A percentile compares a stretch with the other conserved stretches of the same genome.
Evolutionary conservation across 768 basidiomycete genomes (phyloP).

Genomic region (Dioszegia aurantiaca): DNA sequence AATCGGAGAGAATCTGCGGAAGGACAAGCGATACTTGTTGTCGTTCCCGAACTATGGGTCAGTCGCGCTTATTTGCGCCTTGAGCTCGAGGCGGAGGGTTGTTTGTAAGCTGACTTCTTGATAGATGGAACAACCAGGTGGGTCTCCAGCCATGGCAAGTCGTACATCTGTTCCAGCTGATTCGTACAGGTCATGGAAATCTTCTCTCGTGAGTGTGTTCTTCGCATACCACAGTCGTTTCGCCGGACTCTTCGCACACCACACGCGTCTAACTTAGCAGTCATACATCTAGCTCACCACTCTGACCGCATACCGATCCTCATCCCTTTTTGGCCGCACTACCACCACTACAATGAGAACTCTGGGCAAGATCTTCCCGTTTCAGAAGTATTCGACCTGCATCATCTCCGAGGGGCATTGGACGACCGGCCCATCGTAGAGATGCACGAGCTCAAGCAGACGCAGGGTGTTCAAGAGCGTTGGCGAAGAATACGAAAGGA

Average conservation of each 20-base stretch:
- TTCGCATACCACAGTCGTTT: too few relatives aligned
- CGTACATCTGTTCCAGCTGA: too few relatives aligned
- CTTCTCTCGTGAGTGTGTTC: too few relatives aligned
- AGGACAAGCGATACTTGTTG: slow-evolving; percentile 11
- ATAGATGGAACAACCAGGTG: slow-evolving; percentile 6
- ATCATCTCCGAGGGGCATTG: slow-evolving; percentile 7
- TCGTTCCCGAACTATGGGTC: not conserved
- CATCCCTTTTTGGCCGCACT: slow-evolving; percentile 1
- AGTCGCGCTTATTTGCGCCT: too few relatives aligned
- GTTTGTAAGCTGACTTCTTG: not conserved
- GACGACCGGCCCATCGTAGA: slow-evolving; percentile 16
- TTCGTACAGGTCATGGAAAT: too few relatives aligned
- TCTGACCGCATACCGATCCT: slow-evolving; percentile 20
- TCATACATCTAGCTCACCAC: slow-evolving; percentile 12
- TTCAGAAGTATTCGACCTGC: slow-evolving; percentile 16
- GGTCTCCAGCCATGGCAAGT: not conserved
- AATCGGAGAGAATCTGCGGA: slow-evolving; percentile 11
- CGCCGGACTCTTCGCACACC: too few relatives aligned
- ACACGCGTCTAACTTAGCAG: too few relatives aligned
- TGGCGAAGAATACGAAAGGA: slow-evolving; percentile 3
- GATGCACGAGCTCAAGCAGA: slow-evolving; percentile 17
- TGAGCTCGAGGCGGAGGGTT: not conserved
- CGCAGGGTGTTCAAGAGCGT: not conserved
- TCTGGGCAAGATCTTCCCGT: not conserved
- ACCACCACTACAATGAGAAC: not conserved